Evolutionary conservation across 768 basidiomycete species (phyloP).

Genomic region (Panellus pusillus): DNA sequence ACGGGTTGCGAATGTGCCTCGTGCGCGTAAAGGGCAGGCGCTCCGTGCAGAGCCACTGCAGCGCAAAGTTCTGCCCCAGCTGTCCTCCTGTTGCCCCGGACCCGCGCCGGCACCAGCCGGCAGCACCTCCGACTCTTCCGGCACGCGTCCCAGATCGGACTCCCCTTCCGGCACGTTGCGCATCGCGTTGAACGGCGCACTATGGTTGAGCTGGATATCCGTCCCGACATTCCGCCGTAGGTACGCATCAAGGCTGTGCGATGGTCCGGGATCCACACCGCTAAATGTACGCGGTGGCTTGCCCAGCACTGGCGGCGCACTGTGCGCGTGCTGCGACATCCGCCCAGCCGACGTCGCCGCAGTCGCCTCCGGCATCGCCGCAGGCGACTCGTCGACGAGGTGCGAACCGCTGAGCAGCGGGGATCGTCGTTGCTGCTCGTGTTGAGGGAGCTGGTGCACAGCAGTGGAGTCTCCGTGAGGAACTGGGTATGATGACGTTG

Average conservation of each 20-base stretch:
- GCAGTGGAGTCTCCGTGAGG: background rate
- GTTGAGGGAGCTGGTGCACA: background rate
- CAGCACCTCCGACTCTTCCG: slow-evolving; percentile 5
- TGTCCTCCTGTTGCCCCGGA: slow-evolving; percentile 31
- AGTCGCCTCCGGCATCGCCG: slow-evolving; percentile 3
- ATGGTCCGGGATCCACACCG: slow-evolving; percentile 24
- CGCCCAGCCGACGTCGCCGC: slow-evolving; percentile 1
- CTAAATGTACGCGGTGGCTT: slow-evolving; percentile 34
- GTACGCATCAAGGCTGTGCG: slow-evolving; percentile 34
- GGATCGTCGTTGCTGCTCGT: background rate
- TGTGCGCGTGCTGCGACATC: slow-evolving; percentile 24
- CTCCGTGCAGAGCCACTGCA: slow-evolving; percentile 79
- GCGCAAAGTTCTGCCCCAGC: slow-evolving; percentile 76
- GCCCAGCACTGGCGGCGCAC: slow-evolving; percentile 58
- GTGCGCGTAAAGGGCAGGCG: slow-evolving; percentile 75
- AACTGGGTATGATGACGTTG: background rate
- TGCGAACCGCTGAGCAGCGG: slow-evolving; percentile 3
- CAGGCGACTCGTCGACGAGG: slow-evolving; percentile 8
- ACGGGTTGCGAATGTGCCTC: slow-evolving; percentile 83
- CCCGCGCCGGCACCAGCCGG: slow-evolving; percentile 15
- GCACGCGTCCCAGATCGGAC: background rate
- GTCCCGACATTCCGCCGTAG: background rate
- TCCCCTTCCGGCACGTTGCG: background rate
- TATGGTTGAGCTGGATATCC: slow-evolving; percentile 32
- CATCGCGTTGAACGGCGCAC: slow-evolving; percentile 27